A percentile compares a stretch with the other conserved stretches of the same genome.
Conservation (phyloP, 2,329 filamentous ascomycete species). For the Epichloe hybrida region DNA sequence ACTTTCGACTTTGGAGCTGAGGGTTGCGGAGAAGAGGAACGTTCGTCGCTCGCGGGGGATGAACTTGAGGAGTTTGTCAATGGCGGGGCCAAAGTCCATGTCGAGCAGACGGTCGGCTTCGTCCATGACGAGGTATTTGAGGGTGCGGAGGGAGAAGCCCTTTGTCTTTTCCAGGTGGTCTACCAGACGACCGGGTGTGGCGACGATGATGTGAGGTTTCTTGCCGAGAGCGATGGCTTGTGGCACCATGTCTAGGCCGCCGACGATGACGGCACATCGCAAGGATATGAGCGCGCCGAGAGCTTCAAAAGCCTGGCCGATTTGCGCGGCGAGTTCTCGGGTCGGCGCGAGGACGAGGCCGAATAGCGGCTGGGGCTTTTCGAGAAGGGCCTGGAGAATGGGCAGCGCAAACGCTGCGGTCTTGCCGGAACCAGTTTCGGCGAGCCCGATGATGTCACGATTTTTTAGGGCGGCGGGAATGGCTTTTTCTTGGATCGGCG, state of each 20-base stretch:
- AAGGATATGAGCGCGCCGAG: constrained; percentile 81
- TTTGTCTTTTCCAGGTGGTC: constrained; percentile 96
- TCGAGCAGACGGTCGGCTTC: constrained; percentile 88
- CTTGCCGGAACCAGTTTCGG: constrained; percentile 92
- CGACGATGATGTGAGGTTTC: constrained; percentile 87
- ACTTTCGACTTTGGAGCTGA: constrained; percentile 85
- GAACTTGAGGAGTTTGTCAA: constrained; percentile 88
- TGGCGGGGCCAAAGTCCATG: constrained; percentile 81
- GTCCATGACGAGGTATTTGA: constrained; percentile 90
- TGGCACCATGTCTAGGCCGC: constrained; percentile 89
- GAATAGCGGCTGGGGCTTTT: constrained; percentile 74
- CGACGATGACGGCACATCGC: constrained; percentile 72
- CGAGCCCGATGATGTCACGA: constrained; percentile 82
- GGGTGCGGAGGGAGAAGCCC: constrained; percentile 70
- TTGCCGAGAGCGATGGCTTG: constrained; percentile 88
- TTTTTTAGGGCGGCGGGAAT: constrained; percentile 70
- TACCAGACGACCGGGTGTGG: constrained; percentile 75
- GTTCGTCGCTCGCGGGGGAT: constrained; percentile 72
- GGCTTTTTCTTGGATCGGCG: constrained; percentile 74
- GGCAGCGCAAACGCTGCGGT: constrained; percentile 90
- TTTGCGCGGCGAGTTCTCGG: constrained; percentile 85
- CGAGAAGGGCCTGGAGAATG: constrained; percentile 80
- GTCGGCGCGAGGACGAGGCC: constrained; percentile 87
- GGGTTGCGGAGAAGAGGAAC: constrained; percentile 87
- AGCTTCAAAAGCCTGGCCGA: constrained; percentile 75